A percentile compares a stretch with the other conserved stretches of the same genome.
phyloP scores from a whole-genome alignment of 2,329 filamentous ascomycete species.

The Penicillium sp. region DNA sequence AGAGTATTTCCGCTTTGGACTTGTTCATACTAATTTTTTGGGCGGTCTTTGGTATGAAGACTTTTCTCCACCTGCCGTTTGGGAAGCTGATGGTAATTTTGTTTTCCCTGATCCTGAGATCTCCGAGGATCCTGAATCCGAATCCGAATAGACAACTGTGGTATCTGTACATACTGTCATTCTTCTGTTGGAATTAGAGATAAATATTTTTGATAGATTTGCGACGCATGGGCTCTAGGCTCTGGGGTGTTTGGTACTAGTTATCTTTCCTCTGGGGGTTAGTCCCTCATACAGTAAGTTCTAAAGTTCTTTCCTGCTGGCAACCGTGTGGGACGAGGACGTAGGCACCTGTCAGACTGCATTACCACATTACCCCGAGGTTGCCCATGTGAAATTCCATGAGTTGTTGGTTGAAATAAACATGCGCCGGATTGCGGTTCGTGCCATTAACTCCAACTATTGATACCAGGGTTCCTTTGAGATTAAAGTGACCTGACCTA shows the following conservation, averaged over 20 bases:
- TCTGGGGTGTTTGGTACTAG: not conserved
- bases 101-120: conserved; percentile 15
- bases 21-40: conserved; percentile 37
- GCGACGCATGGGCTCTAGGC: not conserved
- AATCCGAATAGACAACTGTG: conserved; percentile 1
- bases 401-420: not conserved
- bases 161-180: not conserved
- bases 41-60: conserved; percentile 44
- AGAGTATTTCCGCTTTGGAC: conserved; percentile 48
- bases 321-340: too few relatives aligned
- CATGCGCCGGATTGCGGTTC: too few relatives aligned
- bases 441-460: too few relatives aligned
- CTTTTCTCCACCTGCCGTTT: conserved; percentile 30
- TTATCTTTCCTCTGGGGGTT: not conserved
- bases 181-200: not conserved
- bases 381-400: conserved; percentile 28
- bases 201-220: not conserved
- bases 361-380: conserved; percentile 43
- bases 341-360: conserved; percentile 12
- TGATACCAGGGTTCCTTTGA: not conserved
- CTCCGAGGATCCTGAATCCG: not conserved
- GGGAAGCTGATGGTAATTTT: conserved; percentile 14
- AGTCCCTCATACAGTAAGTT: not conserved
- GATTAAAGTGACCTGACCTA: too few relatives aligned
- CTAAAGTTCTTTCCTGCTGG: conserved; percentile 20